Evolutionary conservation across 2,329 filamentous ascomycete genomes (phyloP), one percentile per base, ranked within the genome.

Genomic region (Cladobotryum mycophilum): DNA sequence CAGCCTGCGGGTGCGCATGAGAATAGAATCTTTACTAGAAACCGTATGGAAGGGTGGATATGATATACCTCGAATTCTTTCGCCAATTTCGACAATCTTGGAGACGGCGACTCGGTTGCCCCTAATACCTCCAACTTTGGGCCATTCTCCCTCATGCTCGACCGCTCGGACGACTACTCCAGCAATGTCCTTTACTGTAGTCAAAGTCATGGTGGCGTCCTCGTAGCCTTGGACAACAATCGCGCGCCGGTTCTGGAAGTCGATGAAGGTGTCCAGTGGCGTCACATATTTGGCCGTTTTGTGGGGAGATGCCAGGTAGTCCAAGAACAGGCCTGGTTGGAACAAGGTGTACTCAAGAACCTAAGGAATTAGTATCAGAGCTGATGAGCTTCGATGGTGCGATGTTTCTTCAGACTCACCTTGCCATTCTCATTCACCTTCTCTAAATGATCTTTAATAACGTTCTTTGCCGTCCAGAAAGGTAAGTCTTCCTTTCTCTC

Each of bases 261-360:
- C 66, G 30, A 73, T 59, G 7, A 64, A 48, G 3, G 55, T 67
- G 5, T 72, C 59, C 1, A 74, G 53, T 0, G 67, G 62, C 5
- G 63, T 56, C 3, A 81, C 58, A 20, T 75, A 62, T 33, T 70
- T 74, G 6, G 72, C 60, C 0, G 74, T 70, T 41, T 71, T 64
- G 47, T 75, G 58, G 0, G 79, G 78, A 48, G 66, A 70, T 1
- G 72, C 74, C 13, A 80, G 66, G 62, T 81, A 82, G 58, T 82
- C 69, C 43, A 76, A 55, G 56, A 80, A 79, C 7, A 78, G 55
- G 1, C 76, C 77, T 0, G 76, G 75, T 44, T 80, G 76, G 58
- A 82, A 81, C 1, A 79, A 62, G 6, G 66, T 72, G 60, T 81
- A 82, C 54, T 82, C 76, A 4, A 81, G 64, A 6, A 76, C 65